Conservation (phyloP, 164 flowering plant genomes). For the Nymphaea thermarum region DNA sequence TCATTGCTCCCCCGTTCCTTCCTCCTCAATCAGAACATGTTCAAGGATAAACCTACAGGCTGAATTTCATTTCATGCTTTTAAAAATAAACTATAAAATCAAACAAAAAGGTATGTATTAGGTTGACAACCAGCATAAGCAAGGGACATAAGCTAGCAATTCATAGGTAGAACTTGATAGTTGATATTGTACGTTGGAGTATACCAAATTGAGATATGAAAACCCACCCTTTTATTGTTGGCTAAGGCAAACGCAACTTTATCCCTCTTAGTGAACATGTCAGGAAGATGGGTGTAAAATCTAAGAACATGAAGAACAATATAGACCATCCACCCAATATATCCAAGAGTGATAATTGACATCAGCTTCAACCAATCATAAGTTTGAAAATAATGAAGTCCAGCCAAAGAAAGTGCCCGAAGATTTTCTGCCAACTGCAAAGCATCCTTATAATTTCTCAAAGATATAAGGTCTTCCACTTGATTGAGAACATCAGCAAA, state of each 20-base stretch:
- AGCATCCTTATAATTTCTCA: slow-evolving; percentile 48
- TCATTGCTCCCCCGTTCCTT: no score
- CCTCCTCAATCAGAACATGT: no score
- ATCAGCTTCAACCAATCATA: slow-evolving; percentile 98
- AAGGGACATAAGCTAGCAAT: no score
- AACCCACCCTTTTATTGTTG: slow-evolving; percentile 26
- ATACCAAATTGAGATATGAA: neutral
- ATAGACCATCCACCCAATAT: slow-evolving; percentile 86
- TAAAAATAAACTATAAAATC: no score
- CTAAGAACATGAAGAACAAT: slow-evolving; percentile 77
- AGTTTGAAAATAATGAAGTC: slow-evolving; percentile 94
- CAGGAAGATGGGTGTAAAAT: slow-evolving; percentile 57
- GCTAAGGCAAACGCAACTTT: slow-evolving; percentile 16
- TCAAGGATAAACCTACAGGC: no score
- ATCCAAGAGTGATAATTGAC: slow-evolving; percentile 80
- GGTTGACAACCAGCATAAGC: no score
- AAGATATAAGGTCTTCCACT: slow-evolving; percentile 52
- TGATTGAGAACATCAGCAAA: slow-evolving; percentile 36
- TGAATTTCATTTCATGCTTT: no score
- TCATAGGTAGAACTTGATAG: no score
- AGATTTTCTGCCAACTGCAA: slow-evolving; percentile 47
- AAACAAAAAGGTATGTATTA: no score
- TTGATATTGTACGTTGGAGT: no score
- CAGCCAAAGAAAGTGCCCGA: slow-evolving; percentile 66
- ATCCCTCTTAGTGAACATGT: slow-evolving; percentile 24